Evolutionary conservation across 2,329 filamentous ascomycete species (phyloP).

Genomic region (Clonostachys sp.): DNA sequence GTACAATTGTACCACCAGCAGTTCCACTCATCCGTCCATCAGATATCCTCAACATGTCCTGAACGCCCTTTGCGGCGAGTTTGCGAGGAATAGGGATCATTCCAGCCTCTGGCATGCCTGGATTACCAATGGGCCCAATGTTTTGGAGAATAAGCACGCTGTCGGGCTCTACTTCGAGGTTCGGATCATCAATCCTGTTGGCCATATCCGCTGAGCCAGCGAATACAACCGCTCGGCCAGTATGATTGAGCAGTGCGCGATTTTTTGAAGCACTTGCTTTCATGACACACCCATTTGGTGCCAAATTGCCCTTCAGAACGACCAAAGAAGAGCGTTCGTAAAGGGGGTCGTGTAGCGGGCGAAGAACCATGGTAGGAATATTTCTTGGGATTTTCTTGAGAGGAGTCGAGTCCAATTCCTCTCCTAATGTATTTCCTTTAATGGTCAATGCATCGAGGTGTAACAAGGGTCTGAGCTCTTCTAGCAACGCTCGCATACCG

Average conservation of each 20-base stretch:
- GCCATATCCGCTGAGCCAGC: constrained; percentile 72
- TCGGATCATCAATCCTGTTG: constrained; percentile 49
- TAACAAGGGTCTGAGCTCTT: constrained; percentile 70
- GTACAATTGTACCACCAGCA: constrained; percentile 82
- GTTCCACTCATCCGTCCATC: constrained; percentile 87
- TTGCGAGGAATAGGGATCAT: constrained; percentile 66
- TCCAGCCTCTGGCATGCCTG: constrained; percentile 87
- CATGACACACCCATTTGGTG: constrained; percentile 77
- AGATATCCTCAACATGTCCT: constrained; percentile 78
- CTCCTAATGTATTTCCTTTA: constrained; percentile 77
- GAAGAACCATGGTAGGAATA: constrained; percentile 44
- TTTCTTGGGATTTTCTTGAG: constrained; percentile 41
- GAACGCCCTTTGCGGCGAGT: constrained; percentile 67
- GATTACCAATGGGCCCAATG: constrained; percentile 85
- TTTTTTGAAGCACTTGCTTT: constrained; percentile 88
- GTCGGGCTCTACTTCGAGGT: constrained; percentile 55
- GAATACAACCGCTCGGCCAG: constrained; percentile 57
- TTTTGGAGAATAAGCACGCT: constrained; percentile 78
- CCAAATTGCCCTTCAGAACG: constrained; percentile 78
- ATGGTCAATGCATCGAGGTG: constrained; percentile 74
- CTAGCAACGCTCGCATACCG: constrained; percentile 77
- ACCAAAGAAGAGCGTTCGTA: constrained; percentile 76
- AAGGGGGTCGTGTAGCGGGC: constrained; percentile 59
- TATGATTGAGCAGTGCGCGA: constrained; percentile 45
- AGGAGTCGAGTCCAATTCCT: constrained; percentile 70